These are phyloP conservation scores for Neurospora intermedia DNA, from an alignment of 495 filamentous ascomycete species.

Conservation along the genomic window DNA sequence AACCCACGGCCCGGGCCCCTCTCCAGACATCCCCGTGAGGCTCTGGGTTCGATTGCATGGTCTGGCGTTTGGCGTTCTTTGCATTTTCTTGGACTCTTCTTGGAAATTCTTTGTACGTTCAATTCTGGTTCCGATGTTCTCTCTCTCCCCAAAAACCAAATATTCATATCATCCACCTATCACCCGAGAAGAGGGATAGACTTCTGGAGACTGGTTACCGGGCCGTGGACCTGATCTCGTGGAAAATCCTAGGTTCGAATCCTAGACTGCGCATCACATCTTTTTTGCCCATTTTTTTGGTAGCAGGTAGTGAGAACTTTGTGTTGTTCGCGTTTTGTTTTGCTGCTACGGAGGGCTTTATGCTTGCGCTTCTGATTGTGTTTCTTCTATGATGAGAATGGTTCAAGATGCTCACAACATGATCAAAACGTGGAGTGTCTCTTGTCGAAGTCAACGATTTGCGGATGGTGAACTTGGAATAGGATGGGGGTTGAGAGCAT, in stretches of 20 bases:
- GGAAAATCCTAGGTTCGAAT: not conserved
- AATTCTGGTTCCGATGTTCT: not conserved
- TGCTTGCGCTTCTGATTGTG: not conserved
- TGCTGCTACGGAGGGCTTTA: not conserved
- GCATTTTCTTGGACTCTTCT: not conserved
- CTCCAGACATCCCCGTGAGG: not conserved
- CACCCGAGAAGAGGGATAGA: not conserved
- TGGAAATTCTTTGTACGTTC: not conserved
- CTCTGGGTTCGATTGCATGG: not conserved
- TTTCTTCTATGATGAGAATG: too few species aligned
- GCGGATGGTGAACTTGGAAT: too few species aligned
- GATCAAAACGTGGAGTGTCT: too few species aligned
- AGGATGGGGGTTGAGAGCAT: too few species aligned
- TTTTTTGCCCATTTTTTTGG: not conserved
- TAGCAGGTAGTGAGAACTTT: not conserved
- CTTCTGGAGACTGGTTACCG: not conserved
- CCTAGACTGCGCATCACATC: not conserved
- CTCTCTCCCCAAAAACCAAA: not conserved
- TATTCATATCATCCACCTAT: not conserved
- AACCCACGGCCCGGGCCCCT: not conserved
- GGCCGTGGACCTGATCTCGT: not conserved
- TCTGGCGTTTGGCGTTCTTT: not conserved
- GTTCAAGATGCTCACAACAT: too few species aligned
- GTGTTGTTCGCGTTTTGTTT: not conserved
- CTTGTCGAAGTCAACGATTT: too few species aligned